Evolutionary conservation across 2,329 filamentous ascomycete species (phyloP).

Genomic region (Exophiala calicioides): DNA sequence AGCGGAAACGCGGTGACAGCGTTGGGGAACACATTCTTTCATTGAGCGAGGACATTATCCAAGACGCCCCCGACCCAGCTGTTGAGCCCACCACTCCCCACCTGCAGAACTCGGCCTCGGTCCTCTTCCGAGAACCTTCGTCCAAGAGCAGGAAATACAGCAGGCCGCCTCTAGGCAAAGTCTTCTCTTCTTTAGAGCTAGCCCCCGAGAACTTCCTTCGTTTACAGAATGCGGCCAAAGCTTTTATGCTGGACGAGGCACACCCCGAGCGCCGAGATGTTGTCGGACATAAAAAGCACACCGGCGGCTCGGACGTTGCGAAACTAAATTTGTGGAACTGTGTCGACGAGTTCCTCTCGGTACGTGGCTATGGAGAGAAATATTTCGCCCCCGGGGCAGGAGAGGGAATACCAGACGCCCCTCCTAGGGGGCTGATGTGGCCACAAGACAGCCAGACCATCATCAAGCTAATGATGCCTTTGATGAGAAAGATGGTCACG

Average conservation of each 20-base stretch:
- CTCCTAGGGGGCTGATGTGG: constrained; percentile 53
- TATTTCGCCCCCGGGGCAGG: constrained; percentile 46
- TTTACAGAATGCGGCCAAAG: constrained; percentile 57
- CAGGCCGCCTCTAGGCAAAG: constrained; percentile 59
- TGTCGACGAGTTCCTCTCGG: constrained; percentile 55
- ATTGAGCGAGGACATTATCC: constrained; percentile 35
- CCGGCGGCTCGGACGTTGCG: constrained; percentile 58
- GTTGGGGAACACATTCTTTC: constrained; percentile 37
- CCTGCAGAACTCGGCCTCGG: constrained; percentile 54
- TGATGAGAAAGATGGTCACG: constrained; percentile 60
- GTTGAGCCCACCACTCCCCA: constrained; percentile 37
- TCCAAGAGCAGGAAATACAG: constrained; percentile 57
- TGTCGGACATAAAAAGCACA: constrained; percentile 55
- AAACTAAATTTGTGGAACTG: constrained; percentile 59
- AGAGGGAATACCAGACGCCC: constrained; percentile 38
- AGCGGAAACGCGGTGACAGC: constrained; percentile 44
- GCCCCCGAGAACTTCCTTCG: constrained; percentile 59
- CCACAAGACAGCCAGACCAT: constrained; percentile 57
- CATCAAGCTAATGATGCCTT: constrained; percentile 58
- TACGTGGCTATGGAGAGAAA: constrained; percentile 52
- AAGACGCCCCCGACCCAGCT: constrained; percentile 36
- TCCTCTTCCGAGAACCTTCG: constrained; percentile 53
- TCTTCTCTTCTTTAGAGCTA: constrained; percentile 58
- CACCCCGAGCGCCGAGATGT: constrained; percentile 59
- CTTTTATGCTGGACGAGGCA: constrained; percentile 58